Base-by-base conservation (phyloP, 371 early-diverging fungal genomes). In the Capillidium rhysosporum region DNA sequence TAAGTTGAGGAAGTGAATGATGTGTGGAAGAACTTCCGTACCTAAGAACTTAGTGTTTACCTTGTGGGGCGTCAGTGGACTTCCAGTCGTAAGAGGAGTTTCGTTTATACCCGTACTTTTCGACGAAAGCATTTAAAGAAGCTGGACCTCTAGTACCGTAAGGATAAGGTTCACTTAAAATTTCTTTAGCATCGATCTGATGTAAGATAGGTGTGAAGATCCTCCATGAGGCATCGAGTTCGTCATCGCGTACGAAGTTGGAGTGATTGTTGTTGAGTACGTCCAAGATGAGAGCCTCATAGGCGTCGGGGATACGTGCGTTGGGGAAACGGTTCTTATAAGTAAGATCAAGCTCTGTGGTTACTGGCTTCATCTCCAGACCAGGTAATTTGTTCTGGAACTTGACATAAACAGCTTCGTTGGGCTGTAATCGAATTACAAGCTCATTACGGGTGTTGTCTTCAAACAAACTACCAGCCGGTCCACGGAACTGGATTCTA, bases 191-290 rank as follows among this genome's bases (percentile, higher is more conserved):
- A 49, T 96, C 94, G 62, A 96, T 89, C 57, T 79, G 61, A 67
- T 95, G 87, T 53, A 96, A 66, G 25, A 94, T 68, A 0, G 97
- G 97, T 0, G 96, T 96, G 63, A 96, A 95, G 39, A 96, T 92
- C 60, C 80, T 80, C 97, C 97, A 96, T 0, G 97, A 92, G 26
- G 82, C 89, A 46, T 89, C 87, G 23, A 96, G 66, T 68, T 96
- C 97, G 63, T 96, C 97, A 62, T 84, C 82, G 34, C 97, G 79
- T 28, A 96, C 94, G 80, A 96, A 95, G 73, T 96, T 94, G 55
- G 87, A 77, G 61, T 90, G 90, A 58, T 97, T 95, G 16, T 86
- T 87, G 30, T 80, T 75, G 31, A 97, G 63, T 1, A 82, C 81
- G 59, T 96, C 97, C 25, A 96, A 66, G 52, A 97, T 82, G 25